Evolutionary conservation across 176 grass and related monocot genomes (phyloP).

Genomic region (Oropetium thomaeum): DNA sequence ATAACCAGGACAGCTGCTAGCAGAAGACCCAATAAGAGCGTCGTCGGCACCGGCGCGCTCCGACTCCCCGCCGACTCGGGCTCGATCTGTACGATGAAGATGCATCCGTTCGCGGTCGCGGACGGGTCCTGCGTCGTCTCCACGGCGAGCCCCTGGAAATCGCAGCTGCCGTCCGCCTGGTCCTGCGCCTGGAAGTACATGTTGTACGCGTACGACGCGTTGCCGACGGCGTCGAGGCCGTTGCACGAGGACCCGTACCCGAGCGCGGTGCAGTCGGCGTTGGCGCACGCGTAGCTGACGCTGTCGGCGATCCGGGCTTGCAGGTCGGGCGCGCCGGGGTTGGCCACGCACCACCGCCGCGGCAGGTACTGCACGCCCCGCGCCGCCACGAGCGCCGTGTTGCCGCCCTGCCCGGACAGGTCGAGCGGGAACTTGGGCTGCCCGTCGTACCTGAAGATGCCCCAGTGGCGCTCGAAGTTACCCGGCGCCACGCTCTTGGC

Average conservation of each 20-base stretch:
- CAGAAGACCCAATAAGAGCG: background rate
- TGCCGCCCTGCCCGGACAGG: conserved; percentile 40
- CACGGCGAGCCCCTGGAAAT: conserved; percentile 67
- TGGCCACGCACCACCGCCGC: conserved; percentile 57
- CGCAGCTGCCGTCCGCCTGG: conserved; percentile 58
- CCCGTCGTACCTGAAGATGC: conserved; percentile 65
- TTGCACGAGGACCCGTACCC: conserved; percentile 66
- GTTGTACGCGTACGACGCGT: conserved; percentile 87
- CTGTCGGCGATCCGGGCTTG: conserved; percentile 38
- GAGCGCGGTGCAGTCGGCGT: conserved; percentile 73
- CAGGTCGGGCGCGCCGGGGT: conserved; percentile 17
- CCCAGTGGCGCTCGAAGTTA: conserved; percentile 87
- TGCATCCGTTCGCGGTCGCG: conserved; percentile 55
- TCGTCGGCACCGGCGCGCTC: background rate
- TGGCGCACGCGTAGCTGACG: conserved; percentile 58
- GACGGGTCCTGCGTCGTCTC: conserved; percentile 58
- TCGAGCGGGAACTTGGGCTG: conserved; percentile 73
- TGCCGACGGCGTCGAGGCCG: conserved; percentile 67
- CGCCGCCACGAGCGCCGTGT: conserved; percentile 43
- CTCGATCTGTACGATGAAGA: conserved; percentile 75
- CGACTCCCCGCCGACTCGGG: background rate
- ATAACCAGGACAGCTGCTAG: background rate
- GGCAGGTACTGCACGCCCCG: conserved; percentile 47
- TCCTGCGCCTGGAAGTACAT: conserved; percentile 75
- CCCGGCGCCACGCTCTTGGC: conserved; percentile 62